Percentiles rank a stretch among this genome's conserved stretches.
Conservation (phyloP, 225 moss, liverwort and hornwort genomes). For the Ulota crispa region DNA sequence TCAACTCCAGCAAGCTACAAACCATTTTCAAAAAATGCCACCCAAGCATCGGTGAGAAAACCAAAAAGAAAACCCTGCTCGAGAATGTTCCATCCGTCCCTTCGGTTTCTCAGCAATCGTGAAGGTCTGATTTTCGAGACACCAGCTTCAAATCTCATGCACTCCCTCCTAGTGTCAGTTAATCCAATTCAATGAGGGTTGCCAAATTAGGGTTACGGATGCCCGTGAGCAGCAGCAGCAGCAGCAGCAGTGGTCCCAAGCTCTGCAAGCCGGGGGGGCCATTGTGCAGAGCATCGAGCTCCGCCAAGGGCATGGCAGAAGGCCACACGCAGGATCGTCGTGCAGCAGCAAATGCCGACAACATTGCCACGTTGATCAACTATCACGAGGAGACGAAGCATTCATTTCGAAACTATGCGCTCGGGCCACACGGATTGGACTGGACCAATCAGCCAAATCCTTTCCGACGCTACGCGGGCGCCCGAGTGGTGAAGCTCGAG, state of each 20-base stretch:
- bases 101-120: neutral
- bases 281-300: neutral
- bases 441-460: conserved; percentile 83
- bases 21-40: no score
- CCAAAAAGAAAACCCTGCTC: no score
- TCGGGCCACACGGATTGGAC: conserved; percentile 72
- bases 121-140: neutral
- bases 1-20: no score
- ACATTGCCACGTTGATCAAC: conserved; percentile 38
- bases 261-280: neutral
- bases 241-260: conserved; percentile 16
- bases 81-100: neutral
- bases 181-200: conserved; percentile 30
- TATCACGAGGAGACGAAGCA: conserved; percentile 91
- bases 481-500: conserved; percentile 50
- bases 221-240: conserved; percentile 13
- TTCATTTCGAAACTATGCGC: conserved; percentile 54
- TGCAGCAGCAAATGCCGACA: conserved; percentile 5
- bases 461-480: conserved; percentile 67
- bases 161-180: neutral
- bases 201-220: conserved; percentile 28
- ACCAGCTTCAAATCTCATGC: neutral
- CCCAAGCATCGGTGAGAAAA: no score
- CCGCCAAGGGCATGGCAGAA: conserved; percentile 23
- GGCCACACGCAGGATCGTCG: conserved; percentile 4